Percentiles rank a stretch among this genome's conserved stretches.
Evolutionary conservation across 345 rosid species (phyloP).

Genomic region (Brassica cretica): DNA sequence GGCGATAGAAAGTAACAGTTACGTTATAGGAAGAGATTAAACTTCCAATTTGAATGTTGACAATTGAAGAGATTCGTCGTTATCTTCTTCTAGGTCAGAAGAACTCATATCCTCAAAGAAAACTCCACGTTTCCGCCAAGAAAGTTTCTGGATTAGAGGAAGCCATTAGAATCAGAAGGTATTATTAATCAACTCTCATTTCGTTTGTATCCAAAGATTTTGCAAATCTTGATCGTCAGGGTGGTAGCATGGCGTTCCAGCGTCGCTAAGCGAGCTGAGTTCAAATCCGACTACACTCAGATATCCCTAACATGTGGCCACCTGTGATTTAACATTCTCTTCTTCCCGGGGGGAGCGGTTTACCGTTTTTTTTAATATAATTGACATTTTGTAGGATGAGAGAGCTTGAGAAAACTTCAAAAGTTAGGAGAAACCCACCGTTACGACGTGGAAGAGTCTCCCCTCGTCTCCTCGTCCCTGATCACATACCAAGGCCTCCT

Average conservation of each 20-base stretch:
- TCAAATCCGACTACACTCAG: no score
- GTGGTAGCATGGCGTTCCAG: no score
- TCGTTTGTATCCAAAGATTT: no score
- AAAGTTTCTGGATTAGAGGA: slow-evolving; percentile 66
- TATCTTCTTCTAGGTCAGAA: slow-evolving; percentile 39
- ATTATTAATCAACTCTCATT: no score
- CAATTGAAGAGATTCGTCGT: neutral
- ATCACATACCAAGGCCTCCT: slow-evolving; percentile 76
- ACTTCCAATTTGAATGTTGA: neutral
- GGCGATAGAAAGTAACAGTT: neutral
- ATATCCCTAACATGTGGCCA: no score
- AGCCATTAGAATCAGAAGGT: slow-evolving; percentile 71
- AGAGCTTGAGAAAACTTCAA: slow-evolving; percentile 47
- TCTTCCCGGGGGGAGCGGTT: no score
- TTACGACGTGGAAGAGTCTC: slow-evolving; percentile 84
- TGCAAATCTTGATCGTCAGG: no score
- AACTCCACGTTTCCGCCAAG: slow-evolving; percentile 49
- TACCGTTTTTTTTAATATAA: no score
- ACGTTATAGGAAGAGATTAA: neutral
- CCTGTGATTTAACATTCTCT: no score
- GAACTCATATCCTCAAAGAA: slow-evolving; percentile 17
- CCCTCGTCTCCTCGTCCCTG: slow-evolving; percentile 76
- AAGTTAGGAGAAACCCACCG: slow-evolving; percentile 56
- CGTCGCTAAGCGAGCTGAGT: no score
- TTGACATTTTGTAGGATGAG: slow-evolving; percentile 46